Conservation (phyloP, 805 yeast species). For the Candida morakotiae region DNA sequence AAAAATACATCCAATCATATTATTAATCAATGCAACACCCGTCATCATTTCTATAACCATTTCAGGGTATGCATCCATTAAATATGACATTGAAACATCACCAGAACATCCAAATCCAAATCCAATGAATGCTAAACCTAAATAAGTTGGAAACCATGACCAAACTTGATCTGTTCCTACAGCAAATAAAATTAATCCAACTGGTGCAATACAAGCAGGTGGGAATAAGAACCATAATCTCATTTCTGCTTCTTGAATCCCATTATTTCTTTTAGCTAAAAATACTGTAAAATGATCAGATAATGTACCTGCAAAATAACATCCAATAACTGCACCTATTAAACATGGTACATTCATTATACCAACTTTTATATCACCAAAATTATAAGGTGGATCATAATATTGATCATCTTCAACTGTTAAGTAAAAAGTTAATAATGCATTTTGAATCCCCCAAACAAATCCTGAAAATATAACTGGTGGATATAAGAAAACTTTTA, state of each 20-base stretch:
- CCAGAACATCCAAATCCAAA: constrained; percentile 38
- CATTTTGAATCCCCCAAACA: constrained; percentile 39
- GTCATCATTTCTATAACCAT: constrained; percentile 39
- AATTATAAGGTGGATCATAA: constrained; percentile 31
- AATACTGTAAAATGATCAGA: constrained; percentile 32
- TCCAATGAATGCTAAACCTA: constrained; percentile 36
- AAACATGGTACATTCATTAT: constrained; percentile 37
- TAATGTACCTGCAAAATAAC: constrained; percentile 31
- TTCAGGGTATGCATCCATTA: constrained; percentile 39
- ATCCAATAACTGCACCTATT: constrained; percentile 37
- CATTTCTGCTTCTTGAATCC: constrained; percentile 35
- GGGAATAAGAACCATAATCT: constrained; percentile 31
- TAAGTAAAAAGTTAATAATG: constrained; percentile 34
- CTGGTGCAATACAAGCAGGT: constrained; percentile 32
- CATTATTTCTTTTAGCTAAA: constrained; percentile 34
- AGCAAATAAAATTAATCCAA: constrained; percentile 33
- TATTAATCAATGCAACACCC: constrained; percentile 35
- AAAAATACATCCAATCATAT: constrained; percentile 34
- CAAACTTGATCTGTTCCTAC: constrained; percentile 33
- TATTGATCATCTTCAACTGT: constrained; percentile 36
- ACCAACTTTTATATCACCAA: constrained; percentile 32
- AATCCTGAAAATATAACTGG: constrained; percentile 35
- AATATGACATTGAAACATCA: constrained; percentile 34
- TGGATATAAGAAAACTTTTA: constrained; percentile 32
- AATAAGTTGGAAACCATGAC: constrained; percentile 35